A percentile compares a stretch with the other conserved stretches of the same genome.
phyloP scores from a whole-genome alignment of 495 filamentous ascomycete genomes.

The Trichocladium antarcticum region DNA sequence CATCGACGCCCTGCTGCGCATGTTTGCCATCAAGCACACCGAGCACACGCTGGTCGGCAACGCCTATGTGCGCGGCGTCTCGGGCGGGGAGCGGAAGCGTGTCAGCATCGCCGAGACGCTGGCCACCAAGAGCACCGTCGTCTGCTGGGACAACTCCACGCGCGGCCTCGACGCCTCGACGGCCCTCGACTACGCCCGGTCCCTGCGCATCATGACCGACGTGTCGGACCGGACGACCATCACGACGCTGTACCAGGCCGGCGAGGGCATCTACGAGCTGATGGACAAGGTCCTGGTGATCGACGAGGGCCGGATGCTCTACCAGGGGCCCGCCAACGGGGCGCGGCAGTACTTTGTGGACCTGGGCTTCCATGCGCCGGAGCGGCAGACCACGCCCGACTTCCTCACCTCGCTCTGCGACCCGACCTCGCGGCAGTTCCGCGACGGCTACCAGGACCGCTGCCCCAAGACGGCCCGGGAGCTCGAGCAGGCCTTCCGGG shows the following conservation, averaged over 20 bases:
- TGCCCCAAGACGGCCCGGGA: conserved; percentile 63
- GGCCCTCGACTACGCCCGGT: conserved; percentile 68
- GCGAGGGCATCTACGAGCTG: conserved; percentile 70
- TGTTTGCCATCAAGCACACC: conserved; percentile 71
- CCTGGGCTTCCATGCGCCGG: conserved; percentile 46
- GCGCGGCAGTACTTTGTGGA: conserved; percentile 53
- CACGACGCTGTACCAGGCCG: conserved; percentile 75
- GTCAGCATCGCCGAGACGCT: conserved; percentile 45
- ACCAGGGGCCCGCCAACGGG: conserved; percentile 47
- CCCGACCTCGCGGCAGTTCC: conserved; percentile 49
- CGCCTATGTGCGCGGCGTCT: conserved; percentile 64
- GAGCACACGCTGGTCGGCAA: conserved; percentile 76
- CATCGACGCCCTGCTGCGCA: conserved; percentile 56
- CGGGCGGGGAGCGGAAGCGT: conserved; percentile 50
- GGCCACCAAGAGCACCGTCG: conserved; percentile 38
- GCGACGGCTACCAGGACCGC: conserved; percentile 48
- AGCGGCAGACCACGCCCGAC: conserved; percentile 52
- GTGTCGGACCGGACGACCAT: conserved; percentile 70
- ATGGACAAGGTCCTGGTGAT: conserved; percentile 63
- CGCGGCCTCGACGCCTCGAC: conserved; percentile 72
- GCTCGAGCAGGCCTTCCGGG: conserved; percentile 52
- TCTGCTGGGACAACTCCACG: conserved; percentile 61
- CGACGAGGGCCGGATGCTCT: conserved; percentile 58
- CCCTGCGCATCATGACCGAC: conserved; percentile 71
- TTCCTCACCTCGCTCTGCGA: conserved; percentile 67